These are phyloP conservation scores for Azolla pinnata DNA, from an alignment of 75 land plant species.

Conservation along the genomic window DNA sequence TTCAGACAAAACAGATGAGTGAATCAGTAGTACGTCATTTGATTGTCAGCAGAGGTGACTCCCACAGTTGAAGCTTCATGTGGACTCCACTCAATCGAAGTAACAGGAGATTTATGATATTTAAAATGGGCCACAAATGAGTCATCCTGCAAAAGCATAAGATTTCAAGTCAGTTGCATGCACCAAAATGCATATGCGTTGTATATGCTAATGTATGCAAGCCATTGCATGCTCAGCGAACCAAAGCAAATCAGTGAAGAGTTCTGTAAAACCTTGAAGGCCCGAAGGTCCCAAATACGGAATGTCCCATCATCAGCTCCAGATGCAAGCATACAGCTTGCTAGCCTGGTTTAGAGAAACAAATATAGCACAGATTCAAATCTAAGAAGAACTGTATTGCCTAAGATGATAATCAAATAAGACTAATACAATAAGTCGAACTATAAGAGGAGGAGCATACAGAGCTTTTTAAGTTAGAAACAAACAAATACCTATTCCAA, in stretches of 20 bases:
- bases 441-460: too few relatives aligned
- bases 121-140: conserved; percentile 68
- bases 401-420: too few relatives aligned
- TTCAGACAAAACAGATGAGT: too few relatives aligned
- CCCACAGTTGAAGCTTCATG: conserved; percentile 86
- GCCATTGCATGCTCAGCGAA: too few relatives aligned
- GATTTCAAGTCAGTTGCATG: too few relatives aligned
- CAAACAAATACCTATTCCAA: conserved; percentile 84
- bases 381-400: too few relatives aligned
- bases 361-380: too few relatives aligned
- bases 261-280: conserved; percentile 44
- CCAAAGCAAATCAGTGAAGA: background rate
- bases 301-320: conserved; percentile 96
- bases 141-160: conserved; percentile 33
- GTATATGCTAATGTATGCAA: too few relatives aligned
- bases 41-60: conserved; percentile 80
- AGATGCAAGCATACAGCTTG: conserved; percentile 87
- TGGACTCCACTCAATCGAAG: conserved; percentile 96
- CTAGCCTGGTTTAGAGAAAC: conserved; percentile 64
- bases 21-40: conserved; percentile 85
- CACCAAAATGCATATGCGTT: too few relatives aligned
- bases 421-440: too few relatives aligned
- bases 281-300: conserved; percentile 87
- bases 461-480: too few relatives aligned
- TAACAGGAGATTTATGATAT: conserved; percentile 77